Percentiles rank a stretch among this genome's conserved stretches.
These are phyloP conservation scores for Sedum album DNA, from an alignment of 164 flowering plant species.

Conservation along the genomic window DNA sequence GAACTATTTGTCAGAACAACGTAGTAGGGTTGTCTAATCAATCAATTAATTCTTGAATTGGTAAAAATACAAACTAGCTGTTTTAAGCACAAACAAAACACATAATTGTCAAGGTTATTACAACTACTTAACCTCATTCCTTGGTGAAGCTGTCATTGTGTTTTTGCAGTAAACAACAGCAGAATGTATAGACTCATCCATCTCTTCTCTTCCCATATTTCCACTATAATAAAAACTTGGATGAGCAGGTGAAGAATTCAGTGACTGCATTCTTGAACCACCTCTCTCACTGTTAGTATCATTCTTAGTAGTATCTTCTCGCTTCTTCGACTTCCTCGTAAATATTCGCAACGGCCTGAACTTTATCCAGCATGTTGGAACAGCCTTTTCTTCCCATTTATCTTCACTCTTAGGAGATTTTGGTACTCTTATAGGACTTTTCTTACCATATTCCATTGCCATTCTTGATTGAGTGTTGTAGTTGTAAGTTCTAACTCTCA, in stretches of 20 bases:
- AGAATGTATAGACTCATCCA: not conserved
- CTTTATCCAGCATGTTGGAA: not conserved
- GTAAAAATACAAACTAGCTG: too few relatives aligned
- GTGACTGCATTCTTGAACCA: not conserved
- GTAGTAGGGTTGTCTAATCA: too few relatives aligned
- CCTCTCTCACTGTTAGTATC: not conserved
- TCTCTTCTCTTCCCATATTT: slow-evolving; percentile 1
- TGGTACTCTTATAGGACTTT: not conserved
- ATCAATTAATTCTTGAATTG: too few relatives aligned
- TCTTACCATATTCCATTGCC: not conserved
- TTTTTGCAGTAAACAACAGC: not conserved
- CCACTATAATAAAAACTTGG: not conserved
- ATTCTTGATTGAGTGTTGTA: too few relatives aligned
- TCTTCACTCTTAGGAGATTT: not conserved
- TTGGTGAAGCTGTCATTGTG: not conserved
- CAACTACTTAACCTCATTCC: not conserved
- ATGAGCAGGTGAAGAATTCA: not conserved
- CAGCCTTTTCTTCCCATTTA: not conserved
- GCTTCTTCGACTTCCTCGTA: not conserved
- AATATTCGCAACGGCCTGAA: not conserved
- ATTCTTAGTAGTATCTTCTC: not conserved
- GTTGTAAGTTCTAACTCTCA: too few relatives aligned
- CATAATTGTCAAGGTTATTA: too few relatives aligned
- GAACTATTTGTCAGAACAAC: too few relatives aligned
- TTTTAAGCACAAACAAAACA: too few relatives aligned